Base-by-base conservation (phyloP, 164 flowering plant species). In the Aristolochia fimbriata region DNA sequence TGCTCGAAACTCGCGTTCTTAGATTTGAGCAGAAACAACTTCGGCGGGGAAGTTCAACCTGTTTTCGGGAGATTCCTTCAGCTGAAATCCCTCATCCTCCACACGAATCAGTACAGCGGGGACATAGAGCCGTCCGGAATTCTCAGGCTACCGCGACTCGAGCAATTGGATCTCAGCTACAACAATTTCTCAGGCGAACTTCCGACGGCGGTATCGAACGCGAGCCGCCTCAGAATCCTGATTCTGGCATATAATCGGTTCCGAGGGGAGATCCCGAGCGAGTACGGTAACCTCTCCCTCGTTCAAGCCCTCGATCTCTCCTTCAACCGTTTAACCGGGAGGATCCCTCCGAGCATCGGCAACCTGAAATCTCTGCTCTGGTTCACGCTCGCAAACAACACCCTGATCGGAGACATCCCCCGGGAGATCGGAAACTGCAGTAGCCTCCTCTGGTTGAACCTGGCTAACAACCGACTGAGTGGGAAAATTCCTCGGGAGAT, bases 301-400 rank as follows among this genome's bases (percentile, higher is more conserved):
- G 79, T 91, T 20, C 96, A 87, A 73, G 88, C 86, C 0, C 83
- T 91, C 11, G 98, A 91, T 78, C 81, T 91, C 52, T 88, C 96
- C 52, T 80, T 58, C 77, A 88, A 91, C 65, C 61, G 17, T 21
- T 68, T 91, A 12, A 72, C 62, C 1, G 96, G 98, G 0, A 17
- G 76, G 14, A 91, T 91, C 15, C 98, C 98, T 13, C 41, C 77
- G 12, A 71, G 68, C 30, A 59, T 91, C 19, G 98, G 98, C 47
- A 85, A 80, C 11, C 62, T 88, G 62, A 80, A 22, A 4, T 91
- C 95, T 15, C 79, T 91, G 16, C 62, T 91, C 24, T 91, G 96
- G 98, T 58, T 91, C 65, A 88, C 88, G 98, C 86, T 91, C 4
- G 96, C 92, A 8, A 72, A 77, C 65, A 91, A 91, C 62, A 51